A percentile compares a stretch with the other conserved stretches of the same genome.
These are phyloP conservation scores for Aspergillus nanangensis DNA, from an alignment of 495 filamentous ascomycete species.

Conservation along the genomic window DNA sequence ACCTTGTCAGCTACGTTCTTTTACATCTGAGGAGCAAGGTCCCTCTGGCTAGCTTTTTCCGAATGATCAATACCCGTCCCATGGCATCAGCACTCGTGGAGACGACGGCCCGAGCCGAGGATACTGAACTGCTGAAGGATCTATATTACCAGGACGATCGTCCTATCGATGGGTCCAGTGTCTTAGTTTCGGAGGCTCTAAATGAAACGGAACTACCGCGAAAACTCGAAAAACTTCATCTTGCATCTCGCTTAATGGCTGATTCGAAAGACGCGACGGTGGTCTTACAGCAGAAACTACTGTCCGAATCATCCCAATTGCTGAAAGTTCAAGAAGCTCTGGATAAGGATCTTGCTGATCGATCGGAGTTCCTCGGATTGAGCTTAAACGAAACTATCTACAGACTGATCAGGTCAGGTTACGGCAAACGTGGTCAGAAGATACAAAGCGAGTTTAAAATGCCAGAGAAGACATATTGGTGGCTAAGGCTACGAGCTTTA, in stretches of 20 bases:
- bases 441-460: slow-evolving; percentile 90
- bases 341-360: slow-evolving; percentile 69
- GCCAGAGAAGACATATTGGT: slow-evolving; percentile 83
- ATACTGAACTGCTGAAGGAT: slow-evolving; percentile 84
- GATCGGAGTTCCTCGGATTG: slow-evolving; percentile 69
- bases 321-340: slow-evolving; percentile 81
- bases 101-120: slow-evolving; percentile 68
- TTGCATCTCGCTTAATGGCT: slow-evolving; percentile 73
- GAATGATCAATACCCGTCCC: slow-evolving; percentile 81
- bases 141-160: slow-evolving; percentile 98
- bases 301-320: slow-evolving; percentile 73
- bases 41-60: slow-evolving; percentile 86
- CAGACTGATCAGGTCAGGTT: slow-evolving; percentile 69
- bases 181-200: slow-evolving; percentile 79
- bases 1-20: slow-evolving; percentile 85
- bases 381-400: slow-evolving; percentile 88
- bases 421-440: slow-evolving; percentile 76
- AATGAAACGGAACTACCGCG: slow-evolving; percentile 57
- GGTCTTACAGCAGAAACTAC: slow-evolving; percentile 62
- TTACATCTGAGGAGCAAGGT: slow-evolving; percentile 86
- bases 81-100: slow-evolving; percentile 88
- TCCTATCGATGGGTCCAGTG: slow-evolving; percentile 79
- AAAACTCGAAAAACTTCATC: slow-evolving; percentile 75
- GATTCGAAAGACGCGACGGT: slow-evolving; percentile 73
- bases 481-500: slow-evolving; percentile 83